Evolutionary conservation across 2,329 filamentous ascomycete species (phyloP).

Genomic region (Botrytis elliptica): DNA sequence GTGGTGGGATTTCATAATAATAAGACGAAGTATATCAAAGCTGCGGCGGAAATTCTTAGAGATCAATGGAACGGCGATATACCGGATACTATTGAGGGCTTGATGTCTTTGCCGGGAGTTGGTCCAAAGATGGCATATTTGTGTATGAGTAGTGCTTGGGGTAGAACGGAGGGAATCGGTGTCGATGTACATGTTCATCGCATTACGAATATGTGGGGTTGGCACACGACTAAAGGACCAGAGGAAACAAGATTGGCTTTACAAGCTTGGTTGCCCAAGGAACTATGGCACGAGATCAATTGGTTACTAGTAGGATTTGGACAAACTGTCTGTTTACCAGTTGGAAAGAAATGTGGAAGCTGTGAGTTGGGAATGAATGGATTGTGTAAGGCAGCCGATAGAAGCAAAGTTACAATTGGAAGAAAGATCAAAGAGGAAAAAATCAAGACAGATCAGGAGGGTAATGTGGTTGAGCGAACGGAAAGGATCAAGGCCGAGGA

Average conservation of each 20-base stretch:
- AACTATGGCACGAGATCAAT: slow-evolving; percentile 74
- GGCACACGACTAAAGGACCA: slow-evolving; percentile 63
- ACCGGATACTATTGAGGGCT: slow-evolving; percentile 61
- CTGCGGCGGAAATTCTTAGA: slow-evolving; percentile 58
- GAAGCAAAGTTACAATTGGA: slow-evolving; percentile 59
- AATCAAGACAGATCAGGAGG: slow-evolving; percentile 39
- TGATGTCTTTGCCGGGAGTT: slow-evolving; percentile 65
- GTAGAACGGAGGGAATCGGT: slow-evolving; percentile 51
- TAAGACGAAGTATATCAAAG: slow-evolving; percentile 71
- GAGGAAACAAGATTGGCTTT: slow-evolving; percentile 65
- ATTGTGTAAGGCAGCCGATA: slow-evolving; percentile 72
- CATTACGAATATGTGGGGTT: slow-evolving; percentile 73
- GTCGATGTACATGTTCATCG: slow-evolving; percentile 76
- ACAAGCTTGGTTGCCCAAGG: slow-evolving; percentile 65
- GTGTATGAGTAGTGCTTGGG: slow-evolving; percentile 69
- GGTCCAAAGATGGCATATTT: slow-evolving; percentile 76
- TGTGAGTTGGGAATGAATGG: slow-evolving; percentile 76
- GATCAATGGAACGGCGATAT: slow-evolving; percentile 63
- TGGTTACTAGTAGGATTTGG: slow-evolving; percentile 71
- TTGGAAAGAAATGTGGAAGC: slow-evolving; percentile 72
- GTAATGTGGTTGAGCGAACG: slow-evolving; percentile 36
- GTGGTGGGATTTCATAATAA: slow-evolving; percentile 75
- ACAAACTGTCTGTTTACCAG: slow-evolving; percentile 67
- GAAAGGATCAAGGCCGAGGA: slow-evolving; percentile 41
- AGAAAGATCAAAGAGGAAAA: slow-evolving; percentile 50